These are phyloP conservation scores for Circinella minor DNA, from an alignment of 371 early-diverging fungal genomes.

Conservation along the genomic window DNA sequence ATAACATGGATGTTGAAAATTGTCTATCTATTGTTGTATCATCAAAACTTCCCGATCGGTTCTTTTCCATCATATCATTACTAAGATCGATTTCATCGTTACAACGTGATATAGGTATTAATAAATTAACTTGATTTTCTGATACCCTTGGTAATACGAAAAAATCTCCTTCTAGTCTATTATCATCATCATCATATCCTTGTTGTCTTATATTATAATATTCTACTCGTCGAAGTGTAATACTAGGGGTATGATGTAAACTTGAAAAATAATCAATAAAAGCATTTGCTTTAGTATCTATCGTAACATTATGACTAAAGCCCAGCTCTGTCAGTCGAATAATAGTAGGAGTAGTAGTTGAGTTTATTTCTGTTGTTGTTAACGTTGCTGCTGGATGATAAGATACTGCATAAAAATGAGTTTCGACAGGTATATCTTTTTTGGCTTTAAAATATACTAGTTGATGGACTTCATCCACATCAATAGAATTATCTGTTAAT, in stretches of 20 bases:
- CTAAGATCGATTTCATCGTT: neutral
- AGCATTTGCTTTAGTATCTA: conserved; percentile 47
- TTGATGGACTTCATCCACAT: conserved; percentile 60
- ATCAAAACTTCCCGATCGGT: neutral
- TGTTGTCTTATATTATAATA: neutral
- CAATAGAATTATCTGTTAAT: conserved; percentile 63
- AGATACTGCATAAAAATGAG: conserved; percentile 69
- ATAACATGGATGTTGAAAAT: neutral
- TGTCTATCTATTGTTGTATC: neutral
- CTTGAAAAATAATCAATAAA: conserved; percentile 65
- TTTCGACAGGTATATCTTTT: conserved; percentile 67
- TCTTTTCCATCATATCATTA: neutral
- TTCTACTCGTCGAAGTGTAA: conserved; percentile 27
- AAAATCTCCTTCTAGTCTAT: neutral
- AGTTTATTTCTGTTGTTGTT: conserved; percentile 1
- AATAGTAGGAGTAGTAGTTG: conserved; percentile 16
- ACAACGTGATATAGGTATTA: neutral
- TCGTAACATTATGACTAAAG: conserved; percentile 56
- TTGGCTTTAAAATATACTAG: conserved; percentile 78
- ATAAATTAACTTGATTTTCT: neutral
- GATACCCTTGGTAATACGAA: conserved; percentile 11
- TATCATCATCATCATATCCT: neutral
- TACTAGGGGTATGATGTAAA: conserved; percentile 42
- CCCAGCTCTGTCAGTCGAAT: conserved; percentile 61
- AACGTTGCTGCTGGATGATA: conserved; percentile 26